Conservation (phyloP, 768 basidiomycete species). For the Thelephora ganbajun region DNA sequence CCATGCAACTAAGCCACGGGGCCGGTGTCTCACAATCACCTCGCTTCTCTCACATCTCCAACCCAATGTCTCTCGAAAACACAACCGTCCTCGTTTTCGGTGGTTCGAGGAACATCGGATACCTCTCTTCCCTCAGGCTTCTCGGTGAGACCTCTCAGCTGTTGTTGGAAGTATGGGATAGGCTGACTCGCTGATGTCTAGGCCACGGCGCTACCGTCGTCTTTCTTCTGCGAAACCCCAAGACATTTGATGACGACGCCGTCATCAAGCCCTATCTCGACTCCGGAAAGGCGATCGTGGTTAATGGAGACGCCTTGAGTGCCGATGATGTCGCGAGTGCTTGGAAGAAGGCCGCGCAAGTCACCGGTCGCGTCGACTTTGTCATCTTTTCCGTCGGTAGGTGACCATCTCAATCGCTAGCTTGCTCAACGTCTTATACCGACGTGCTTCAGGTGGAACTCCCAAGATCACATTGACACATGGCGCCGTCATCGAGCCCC, state of each 20-base stretch:
- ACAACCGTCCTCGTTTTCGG: constrained; percentile 22
- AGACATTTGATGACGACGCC: constrained; percentile 39
- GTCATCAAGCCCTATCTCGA: constrained; percentile 36
- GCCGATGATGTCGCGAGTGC: constrained; percentile 34
- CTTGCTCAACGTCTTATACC: constrained; percentile 1
- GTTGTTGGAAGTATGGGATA: not conserved
- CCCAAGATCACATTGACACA: constrained; percentile 31
- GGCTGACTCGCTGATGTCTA: constrained; percentile 12
- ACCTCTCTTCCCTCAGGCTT: constrained; percentile 17
- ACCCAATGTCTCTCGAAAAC: not conserved
- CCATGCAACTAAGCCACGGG: no score
- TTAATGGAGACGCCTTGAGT: constrained; percentile 49
- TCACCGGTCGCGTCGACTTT: constrained; percentile 28
- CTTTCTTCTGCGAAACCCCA: constrained; percentile 41
- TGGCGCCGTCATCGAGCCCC: constrained; percentile 34
- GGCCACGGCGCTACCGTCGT: constrained; percentile 47
- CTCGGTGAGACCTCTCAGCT: constrained; percentile 13
- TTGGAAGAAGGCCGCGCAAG: constrained; percentile 30
- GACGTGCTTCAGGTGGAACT: constrained; percentile 25
- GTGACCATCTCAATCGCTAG: constrained; percentile 8
- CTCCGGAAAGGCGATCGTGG: constrained; percentile 35
- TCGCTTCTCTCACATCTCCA: no score
- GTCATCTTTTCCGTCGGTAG: constrained; percentile 51
- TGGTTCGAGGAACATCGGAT: constrained; percentile 27
- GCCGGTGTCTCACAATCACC: no score